Conservation (phyloP, 75 land plant genomes). For the Cupressus sempervirens region DNA sequence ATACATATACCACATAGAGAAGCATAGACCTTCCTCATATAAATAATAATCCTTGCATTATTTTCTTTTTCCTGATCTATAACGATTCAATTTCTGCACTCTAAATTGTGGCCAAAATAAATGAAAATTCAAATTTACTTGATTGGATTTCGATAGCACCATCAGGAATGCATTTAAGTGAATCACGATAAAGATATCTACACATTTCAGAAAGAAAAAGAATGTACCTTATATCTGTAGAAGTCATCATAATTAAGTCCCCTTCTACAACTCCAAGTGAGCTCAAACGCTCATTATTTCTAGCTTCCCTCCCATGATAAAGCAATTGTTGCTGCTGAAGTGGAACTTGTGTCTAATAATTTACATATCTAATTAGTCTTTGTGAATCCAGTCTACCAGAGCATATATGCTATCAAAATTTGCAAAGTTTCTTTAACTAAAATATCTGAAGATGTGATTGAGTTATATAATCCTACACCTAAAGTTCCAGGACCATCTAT, state of each 20-base stretch:
- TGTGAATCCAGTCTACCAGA: background rate
- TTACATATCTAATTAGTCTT: conserved; percentile 1
- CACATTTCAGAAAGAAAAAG: background rate
- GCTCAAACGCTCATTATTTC: conserved; percentile 56
- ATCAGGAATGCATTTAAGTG: background rate
- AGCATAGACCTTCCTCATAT: background rate
- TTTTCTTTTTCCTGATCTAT: background rate
- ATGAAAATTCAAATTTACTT: background rate
- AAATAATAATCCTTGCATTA: background rate
- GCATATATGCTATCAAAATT: background rate
- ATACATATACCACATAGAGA: background rate
- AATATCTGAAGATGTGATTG: background rate
- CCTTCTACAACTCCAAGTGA: conserved; percentile 69
- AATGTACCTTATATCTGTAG: conserved; percentile 13
- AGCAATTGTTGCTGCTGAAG: conserved; percentile 77
- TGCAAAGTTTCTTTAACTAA: background rate
- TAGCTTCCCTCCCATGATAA: conserved; percentile 75
- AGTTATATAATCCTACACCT: background rate
- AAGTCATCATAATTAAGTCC: conserved; percentile 74
- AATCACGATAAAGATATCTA: background rate
- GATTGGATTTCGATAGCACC: background rate
- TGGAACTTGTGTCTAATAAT: conserved; percentile 56
- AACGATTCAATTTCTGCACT: background rate
- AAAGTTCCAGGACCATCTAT: background rate
- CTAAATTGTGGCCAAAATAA: background rate